Conservation (phyloP, 345 rosid genomes). For the Aethionema arabicum region DNA sequence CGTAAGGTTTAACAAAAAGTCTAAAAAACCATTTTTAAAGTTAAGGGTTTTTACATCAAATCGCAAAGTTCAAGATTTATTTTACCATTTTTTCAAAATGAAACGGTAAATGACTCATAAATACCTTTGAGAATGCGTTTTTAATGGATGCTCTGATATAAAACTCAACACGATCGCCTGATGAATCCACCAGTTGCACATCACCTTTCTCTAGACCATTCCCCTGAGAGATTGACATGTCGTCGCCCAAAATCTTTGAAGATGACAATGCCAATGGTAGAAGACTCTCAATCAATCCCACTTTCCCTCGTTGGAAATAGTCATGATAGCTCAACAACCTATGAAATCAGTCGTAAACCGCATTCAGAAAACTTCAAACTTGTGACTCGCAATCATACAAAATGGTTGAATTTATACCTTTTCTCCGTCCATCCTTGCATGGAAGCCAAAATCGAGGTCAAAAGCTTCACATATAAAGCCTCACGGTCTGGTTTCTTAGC, state of each 20-base stretch:
- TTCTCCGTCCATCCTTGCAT: conserved; percentile 82
- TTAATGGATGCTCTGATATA: conserved; percentile 70
- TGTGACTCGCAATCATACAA: no score
- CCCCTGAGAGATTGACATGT: conserved; percentile 44
- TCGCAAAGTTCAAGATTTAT: no score
- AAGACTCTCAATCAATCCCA: conserved; percentile 54
- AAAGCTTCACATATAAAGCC: conserved; percentile 51
- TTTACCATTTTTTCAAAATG: no score
- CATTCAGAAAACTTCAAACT: background rate
- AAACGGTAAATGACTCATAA: background rate
- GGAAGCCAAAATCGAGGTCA: conserved; percentile 57
- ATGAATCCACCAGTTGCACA: conserved; percentile 45
- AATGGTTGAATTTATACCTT: conserved; percentile 22
- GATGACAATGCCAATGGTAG: conserved; percentile 64
- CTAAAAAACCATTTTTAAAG: no score
- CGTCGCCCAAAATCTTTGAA: conserved; percentile 63
- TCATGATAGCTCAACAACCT: conserved; percentile 68
- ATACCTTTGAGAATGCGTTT: conserved; percentile 65
- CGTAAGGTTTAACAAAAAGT: no score
- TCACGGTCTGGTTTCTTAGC: conserved; percentile 65
- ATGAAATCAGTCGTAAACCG: conserved; percentile 1
- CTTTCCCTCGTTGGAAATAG: conserved; percentile 57
- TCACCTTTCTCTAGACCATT: conserved; percentile 44
- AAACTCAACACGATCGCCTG: conserved; percentile 55
- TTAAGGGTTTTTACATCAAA: no score